Evolutionary conservation across 768 basidiomycete species (phyloP).

Genomic region (Paxillus involutus): DNA sequence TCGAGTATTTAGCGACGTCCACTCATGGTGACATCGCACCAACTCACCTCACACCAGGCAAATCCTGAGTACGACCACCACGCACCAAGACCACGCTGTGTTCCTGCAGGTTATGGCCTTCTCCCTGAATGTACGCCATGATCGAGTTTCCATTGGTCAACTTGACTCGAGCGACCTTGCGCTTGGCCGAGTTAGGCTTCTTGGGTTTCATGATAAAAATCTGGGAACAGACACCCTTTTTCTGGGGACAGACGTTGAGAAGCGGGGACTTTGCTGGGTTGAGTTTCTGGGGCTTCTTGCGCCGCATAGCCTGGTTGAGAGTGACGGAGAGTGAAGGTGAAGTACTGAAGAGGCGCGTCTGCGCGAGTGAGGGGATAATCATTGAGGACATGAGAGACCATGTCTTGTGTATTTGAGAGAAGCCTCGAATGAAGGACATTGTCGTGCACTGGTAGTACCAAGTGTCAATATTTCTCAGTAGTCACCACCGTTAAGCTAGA

Average conservation of each 20-base stretch:
- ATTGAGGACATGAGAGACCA: slow-evolving; percentile 11
- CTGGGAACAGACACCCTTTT: slow-evolving; percentile 88
- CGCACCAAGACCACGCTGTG: slow-evolving; percentile 95
- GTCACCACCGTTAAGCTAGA: too few species aligned
- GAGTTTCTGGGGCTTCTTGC: slow-evolving; percentile 57
- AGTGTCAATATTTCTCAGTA: too few species aligned
- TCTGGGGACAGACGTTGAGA: slow-evolving; percentile 76
- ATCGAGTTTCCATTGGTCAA: slow-evolving; percentile 85
- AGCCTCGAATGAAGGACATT: slow-evolving; percentile 26
- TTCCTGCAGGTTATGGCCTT: slow-evolving; percentile 97
- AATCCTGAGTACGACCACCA: slow-evolving; percentile 95
- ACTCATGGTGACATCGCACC: neutral
- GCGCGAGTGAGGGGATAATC: slow-evolving; percentile 9
- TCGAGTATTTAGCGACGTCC: slow-evolving; percentile 1
- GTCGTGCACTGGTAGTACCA: neutral
- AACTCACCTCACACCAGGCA: slow-evolving; percentile 91
- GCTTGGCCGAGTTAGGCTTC: slow-evolving; percentile 98
- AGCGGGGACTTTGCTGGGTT: slow-evolving; percentile 69
- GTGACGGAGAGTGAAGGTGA: slow-evolving; percentile 62
- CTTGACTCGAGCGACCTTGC: slow-evolving; percentile 95
- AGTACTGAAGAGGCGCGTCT: slow-evolving; percentile 59
- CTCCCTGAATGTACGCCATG: slow-evolving; percentile 94
- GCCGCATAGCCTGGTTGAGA: slow-evolving; percentile 84
- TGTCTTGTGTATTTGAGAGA: slow-evolving; percentile 15
- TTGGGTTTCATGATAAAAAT: slow-evolving; percentile 84